Base-by-base conservation (phyloP, 2,329 filamentous ascomycete genomes). In the Oidium heveae region DNA sequence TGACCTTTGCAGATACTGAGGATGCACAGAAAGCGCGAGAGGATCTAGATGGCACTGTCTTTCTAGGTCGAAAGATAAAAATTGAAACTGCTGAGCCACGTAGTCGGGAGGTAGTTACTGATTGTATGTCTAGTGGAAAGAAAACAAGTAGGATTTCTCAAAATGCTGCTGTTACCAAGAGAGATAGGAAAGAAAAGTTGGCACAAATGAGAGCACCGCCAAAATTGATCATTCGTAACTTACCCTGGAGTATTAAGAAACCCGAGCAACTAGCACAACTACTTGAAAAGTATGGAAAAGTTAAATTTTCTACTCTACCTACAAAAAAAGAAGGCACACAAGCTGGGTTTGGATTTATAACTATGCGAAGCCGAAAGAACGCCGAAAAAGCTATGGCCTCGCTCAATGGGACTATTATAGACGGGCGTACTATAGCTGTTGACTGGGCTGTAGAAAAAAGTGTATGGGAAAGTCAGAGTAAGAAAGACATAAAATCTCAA, bases 361-460 rank as follows among this genome's bases (percentile, higher is more conserved):
- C 89, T 12, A 74, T 98, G 67, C 76, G 88, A 57, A 86, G 88
- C 44, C 80, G 75, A 63, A 89, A 87, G 68, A 94, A 96, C 67
- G 89, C 91, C 0, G 85, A 96, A 67, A 86, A 80, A 66, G 91
- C 91, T 1, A 73, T 98, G 56, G 79, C 82, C 56, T 79, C 74
- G 22, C 72, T 96, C 60, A 98, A 96, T 67, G 91, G 89, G 56
- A 95, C 86, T 66, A 78, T 84, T 57, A 74, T 98, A 20, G 88
- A 94, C 65, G 91, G 88, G 1, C 77, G 91, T 62, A 83, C 81
- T 9, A 68, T 98, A 57, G 91, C 89, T 32, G 91, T 98, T 7
- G 91, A 98, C 69, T 98, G 86, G 86, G 89, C 93, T 34, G 87
- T 96, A 3, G 86, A 95, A 57, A 94, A 93, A 70, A 75, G 81